Evolutionary conservation across 2,329 filamentous ascomycete genomes (phyloP), one percentile per base, ranked within the genome.

Genomic region (Trichoderma polysporum): DNA sequence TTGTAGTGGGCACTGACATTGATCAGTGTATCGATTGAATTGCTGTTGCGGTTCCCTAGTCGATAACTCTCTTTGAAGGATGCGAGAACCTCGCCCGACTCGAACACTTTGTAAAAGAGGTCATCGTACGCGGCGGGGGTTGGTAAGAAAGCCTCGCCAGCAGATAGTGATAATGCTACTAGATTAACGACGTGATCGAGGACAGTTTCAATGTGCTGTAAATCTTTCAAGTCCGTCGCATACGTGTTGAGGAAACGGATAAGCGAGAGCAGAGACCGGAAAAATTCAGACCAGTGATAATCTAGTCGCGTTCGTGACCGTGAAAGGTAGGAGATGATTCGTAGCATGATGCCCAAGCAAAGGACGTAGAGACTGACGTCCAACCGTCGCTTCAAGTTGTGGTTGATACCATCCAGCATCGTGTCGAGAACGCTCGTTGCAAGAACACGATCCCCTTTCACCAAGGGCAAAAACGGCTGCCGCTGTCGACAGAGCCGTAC

Each of bases 51-150:
- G 68, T 84, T 86, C 2, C 80, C 81, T 17, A 90, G 79, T 4
- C 81, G 80, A 77, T 95, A 98, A 10, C 87, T 90, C 69, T 93
- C 88, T 47, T 92, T 88, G 80, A 98, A 97, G 74, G 92, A 93
- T 35, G 85, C 81, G 25, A 98, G 85, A 13, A 92, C 86, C 57
- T 97, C 92, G 12, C 94, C 93, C 2, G 90, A 91, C 79, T 99
- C 95, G 29, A 98, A 93, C 2, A 98, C 86, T 80, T 99, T 99
- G 86, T 99, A 99, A 80, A 99, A 98, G 0, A 99, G 84, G 74
- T 99, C 95, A 73, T 99, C 95, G 78, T 98, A 98, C 1, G 92
- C 90, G 19, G 91, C 87, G 0, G 93, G 90, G 33, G 91, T 92
- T 0, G 94, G 95, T 8, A 99, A 84, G 79, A 99, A 98, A 2